These are phyloP conservation scores for Astragalus membranaceus DNA, from an alignment of 306 rosid species.

Conservation along the genomic window DNA sequence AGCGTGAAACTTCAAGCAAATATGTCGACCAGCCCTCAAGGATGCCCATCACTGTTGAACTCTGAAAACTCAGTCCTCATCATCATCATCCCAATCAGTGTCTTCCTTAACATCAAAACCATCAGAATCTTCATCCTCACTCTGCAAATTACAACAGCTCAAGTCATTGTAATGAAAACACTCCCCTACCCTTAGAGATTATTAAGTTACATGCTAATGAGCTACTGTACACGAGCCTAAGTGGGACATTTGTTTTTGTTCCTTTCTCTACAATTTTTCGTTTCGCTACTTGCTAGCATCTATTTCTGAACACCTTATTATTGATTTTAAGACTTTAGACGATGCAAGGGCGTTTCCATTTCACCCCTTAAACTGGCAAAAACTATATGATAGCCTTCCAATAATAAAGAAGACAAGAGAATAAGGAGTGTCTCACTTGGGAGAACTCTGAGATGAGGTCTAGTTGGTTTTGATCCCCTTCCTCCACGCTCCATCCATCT, in stretches of 20 bases:
- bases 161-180: neutral
- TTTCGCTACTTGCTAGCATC: neutral
- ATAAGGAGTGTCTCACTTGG: slow-evolving; percentile 37
- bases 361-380: neutral
- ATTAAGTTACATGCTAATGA: neutral
- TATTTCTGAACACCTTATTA: neutral
- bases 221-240: neutral
- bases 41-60: no score
- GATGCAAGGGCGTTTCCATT: neutral
- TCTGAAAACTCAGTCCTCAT: no score
- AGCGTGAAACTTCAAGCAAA: neutral
- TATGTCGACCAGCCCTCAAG: no score
- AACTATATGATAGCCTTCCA: neutral
- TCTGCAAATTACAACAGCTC: slow-evolving; percentile 33
- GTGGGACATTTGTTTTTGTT: neutral
- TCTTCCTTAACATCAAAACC: slow-evolving; percentile 27
- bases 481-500: slow-evolving; percentile 33
- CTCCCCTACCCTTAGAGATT: neutral
- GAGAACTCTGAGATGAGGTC: slow-evolving; percentile 28
- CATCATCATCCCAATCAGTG: neutral
- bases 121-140: slow-evolving; percentile 49
- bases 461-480: slow-evolving; percentile 33
- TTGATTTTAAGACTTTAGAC: neutral
- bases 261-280: neutral
- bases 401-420: slow-evolving; percentile 6